Evolutionary conservation across 257 asterid species (phyloP).

Genomic region (Nicotiana benthamiana): DNA sequence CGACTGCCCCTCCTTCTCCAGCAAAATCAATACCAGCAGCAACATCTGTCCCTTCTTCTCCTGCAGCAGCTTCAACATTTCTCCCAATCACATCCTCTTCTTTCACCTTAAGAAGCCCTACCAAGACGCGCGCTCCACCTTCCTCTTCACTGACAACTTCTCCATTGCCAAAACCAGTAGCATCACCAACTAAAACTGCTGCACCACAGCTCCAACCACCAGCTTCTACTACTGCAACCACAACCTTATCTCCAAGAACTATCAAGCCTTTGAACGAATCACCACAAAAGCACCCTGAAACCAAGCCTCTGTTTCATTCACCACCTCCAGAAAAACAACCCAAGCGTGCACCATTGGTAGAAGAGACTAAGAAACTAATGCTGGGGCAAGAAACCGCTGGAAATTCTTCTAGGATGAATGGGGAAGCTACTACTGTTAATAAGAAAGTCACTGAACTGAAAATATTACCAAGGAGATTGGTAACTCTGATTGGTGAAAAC

Average conservation of each 20-base stretch:
- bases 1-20: conserved; percentile 18
- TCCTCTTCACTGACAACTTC: conserved; percentile 16
- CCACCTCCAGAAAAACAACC: conserved; percentile 12
- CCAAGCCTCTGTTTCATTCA: conserved; percentile 27
- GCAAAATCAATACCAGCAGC: background rate
- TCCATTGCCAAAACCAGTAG: conserved; percentile 18
- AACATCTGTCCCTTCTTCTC: conserved; percentile 10
- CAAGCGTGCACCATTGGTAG: conserved; percentile 5
- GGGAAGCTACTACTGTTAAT: background rate
- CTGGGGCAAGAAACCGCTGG: conserved; percentile 3
- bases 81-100: conserved; percentile 7
- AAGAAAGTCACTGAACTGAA: conserved; percentile 27
- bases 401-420: conserved; percentile 17
- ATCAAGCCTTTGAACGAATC: conserved; percentile 24
- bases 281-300: conserved; percentile 29
- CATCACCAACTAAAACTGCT: conserved; percentile 5
- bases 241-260: conserved; percentile 27
- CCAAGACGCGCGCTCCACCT: conserved; percentile 9
- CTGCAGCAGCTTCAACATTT: background rate
- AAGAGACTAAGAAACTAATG: conserved; percentile 17
- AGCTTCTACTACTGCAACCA: background rate
- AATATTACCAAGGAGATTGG: conserved; percentile 34
- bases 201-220: conserved; percentile 5
- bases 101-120: conserved; percentile 15
- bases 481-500: conserved; percentile 72